Evolutionary conservation across 257 asterid species (phyloP), one percentile per base, ranked within the genome.

Genomic region (Penstemon barbatus): DNA sequence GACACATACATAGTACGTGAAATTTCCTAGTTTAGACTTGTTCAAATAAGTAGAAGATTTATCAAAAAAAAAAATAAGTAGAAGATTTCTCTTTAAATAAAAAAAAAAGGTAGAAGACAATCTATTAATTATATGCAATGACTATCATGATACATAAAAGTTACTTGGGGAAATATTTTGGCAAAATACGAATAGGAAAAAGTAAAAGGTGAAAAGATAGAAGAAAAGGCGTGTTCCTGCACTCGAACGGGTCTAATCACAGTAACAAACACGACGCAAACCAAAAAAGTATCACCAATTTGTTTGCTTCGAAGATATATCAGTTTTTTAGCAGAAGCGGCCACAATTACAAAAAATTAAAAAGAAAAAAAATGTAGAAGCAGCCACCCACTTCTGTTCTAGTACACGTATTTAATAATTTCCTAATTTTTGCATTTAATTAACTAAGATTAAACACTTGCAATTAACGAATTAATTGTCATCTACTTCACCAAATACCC

Each of bases 401-500:
- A 15, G 18, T 15, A 15, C 5, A 49, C 54, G n/a, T 3, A 49
- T 5, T 9, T 8, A 6, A 5, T 9, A 6, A 12, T 46, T 46
- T 46, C 52, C 11, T 12, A 9, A 7, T 10, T 9, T 49, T 49
- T 49, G 15, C 54, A 49, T 13, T 49, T 49, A 49, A 25, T 25
- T 25, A 25, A 25, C 33, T 25, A 25, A 25, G 33, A 39, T 58
- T 37, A 57, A 57, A 6, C 68, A 46, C 61, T 18, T 44, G 11
- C 12, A 52, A n/a, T 25, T 41, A 37, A 72, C 66, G 48, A 46
- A 10, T 9, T 56, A 74, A 52, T 56, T 64, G 15, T 58, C 15
- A 18, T 25, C 66, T 62, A 63, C 9, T 62, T 56, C 53, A 3
- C 63, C 18, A 7, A 57, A 25, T 62, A 45, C 60, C 71, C 33